phyloP scores from a whole-genome alignment of 768 basidiomycete species.

The Cytidiella melzeri region DNA sequence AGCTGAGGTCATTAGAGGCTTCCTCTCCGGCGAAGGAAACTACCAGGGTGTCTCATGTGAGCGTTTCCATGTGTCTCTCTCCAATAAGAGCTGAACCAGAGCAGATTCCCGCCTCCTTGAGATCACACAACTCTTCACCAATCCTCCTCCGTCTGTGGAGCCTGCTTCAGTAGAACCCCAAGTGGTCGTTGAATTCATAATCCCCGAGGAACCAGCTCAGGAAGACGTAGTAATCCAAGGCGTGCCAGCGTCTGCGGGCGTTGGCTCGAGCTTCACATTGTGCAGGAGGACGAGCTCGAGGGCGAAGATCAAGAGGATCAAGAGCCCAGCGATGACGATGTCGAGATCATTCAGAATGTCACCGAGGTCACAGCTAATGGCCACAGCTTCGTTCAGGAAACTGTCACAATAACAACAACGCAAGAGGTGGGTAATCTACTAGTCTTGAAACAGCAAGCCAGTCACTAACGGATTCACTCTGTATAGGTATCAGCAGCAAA shows the following conservation, averaged over 20 bases:
- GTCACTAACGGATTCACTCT: not conserved
- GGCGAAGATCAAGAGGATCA: slow-evolving; percentile 30
- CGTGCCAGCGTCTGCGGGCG: slow-evolving; percentile 28
- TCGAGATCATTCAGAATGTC: slow-evolving; percentile 18
- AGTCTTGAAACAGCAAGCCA: not conserved
- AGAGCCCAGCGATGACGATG: slow-evolving; percentile 21
- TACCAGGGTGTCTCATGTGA: slow-evolving; percentile 60
- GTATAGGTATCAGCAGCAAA: slow-evolving; percentile 7
- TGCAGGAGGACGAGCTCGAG: slow-evolving; percentile 76
- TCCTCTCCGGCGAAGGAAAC: slow-evolving; percentile 54
- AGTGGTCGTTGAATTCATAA: slow-evolving; percentile 9
- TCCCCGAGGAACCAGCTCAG: slow-evolving; percentile 4
- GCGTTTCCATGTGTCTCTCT: slow-evolving; percentile 21
- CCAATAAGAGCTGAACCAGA: slow-evolving; percentile 5
- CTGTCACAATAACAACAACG: slow-evolving; percentile 17
- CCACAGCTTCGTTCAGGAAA: slow-evolving; percentile 20
- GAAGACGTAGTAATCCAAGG: slow-evolving; percentile 28
- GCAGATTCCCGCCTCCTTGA: slow-evolving; percentile 58
- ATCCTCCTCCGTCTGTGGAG: slow-evolving; percentile 33
- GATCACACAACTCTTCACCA: slow-evolving; percentile 46
- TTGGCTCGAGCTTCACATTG: slow-evolving; percentile 67
- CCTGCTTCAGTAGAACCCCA: slow-evolving; percentile 27
- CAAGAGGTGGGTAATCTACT: slow-evolving; percentile 14
- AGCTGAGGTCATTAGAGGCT: slow-evolving; percentile 43
- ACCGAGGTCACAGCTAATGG: slow-evolving; percentile 18